Evolutionary conservation across 2,329 filamentous ascomycete species (phyloP), one percentile per base, ranked within the genome.

Genomic region (Ceratocystis diversiconidia): DNA sequence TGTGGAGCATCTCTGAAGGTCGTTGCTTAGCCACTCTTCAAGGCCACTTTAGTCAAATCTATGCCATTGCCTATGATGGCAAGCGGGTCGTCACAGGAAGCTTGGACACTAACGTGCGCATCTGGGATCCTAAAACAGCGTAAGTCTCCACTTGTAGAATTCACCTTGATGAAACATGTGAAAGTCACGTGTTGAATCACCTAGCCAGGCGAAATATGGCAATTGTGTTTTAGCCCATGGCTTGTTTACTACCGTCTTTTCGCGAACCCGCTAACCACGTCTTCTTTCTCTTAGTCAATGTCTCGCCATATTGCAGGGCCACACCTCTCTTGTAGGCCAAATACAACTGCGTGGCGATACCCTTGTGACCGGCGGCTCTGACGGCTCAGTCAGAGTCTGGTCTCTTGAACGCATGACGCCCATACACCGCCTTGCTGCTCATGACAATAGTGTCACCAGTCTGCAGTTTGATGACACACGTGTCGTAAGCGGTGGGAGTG

Each of bases 41-140:
- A 57, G 94, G 94, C 0, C 94, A 99, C 75, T 99, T 96, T 76
- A 97, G 92, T 73, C 94, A 99, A 73, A 99, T 99, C 67, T 99
- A 99, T 74, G 94, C 94, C 22, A 95, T 99, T 73, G 94, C 94
- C 1, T 99, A 97, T 75, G 94, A 99, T 73, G 94, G 94, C 48
- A 86, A 87, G 70, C 84, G 92, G 69, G 92, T 99, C 66, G 92
- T 95, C 44, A 99, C 94, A 8, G 94, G 94, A 63, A 96, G 92
- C 74, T 79, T 99, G 68, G 94, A 99, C 75, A 99, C 94, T 2
- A 96, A 92, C 71, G 92, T 99, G 30, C 83, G 94, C 69, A 95
- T 99, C 69, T 99, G 94, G 94, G 91, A 99, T 78, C 90, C 90
- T 30, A 84, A 82, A 62, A 90, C 90, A 71, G 92, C 91, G 87